A percentile compares a stretch with the other conserved stretches of the same genome.
Conservation (phyloP, 2,329 filamentous ascomycete species). For the Alternaria sp. region DNA sequence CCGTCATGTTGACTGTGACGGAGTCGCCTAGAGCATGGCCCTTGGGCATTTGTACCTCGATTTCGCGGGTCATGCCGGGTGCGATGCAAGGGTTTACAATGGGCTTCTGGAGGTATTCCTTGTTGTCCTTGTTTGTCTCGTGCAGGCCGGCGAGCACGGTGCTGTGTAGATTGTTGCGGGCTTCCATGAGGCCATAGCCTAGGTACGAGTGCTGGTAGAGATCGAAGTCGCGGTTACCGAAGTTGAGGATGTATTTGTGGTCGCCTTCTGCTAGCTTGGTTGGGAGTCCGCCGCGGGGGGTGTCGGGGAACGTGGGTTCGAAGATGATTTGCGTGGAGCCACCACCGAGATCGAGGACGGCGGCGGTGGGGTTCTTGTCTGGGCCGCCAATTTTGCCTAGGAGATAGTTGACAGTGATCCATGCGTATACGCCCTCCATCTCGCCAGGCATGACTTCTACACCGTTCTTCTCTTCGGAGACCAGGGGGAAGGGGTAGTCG, state of each 20-base stretch:
- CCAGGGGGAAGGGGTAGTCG: slow-evolving; percentile 91
- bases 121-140: slow-evolving; percentile 64
- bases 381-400: slow-evolving; percentile 96
- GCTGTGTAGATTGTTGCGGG: slow-evolving; percentile 84
- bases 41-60: slow-evolving; percentile 75
- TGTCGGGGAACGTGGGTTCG: slow-evolving; percentile 86
- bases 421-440: slow-evolving; percentile 96
- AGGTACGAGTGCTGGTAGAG: slow-evolving; percentile 99
- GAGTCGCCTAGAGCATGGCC: slow-evolving; percentile 70
- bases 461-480: slow-evolving; percentile 82
- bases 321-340: slow-evolving; percentile 99
- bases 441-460: slow-evolving; percentile 98
- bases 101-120: slow-evolving; percentile 72
- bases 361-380: slow-evolving; percentile 88
- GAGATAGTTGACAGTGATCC: slow-evolving; percentile 99
- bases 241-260: slow-evolving; percentile 92
- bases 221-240: slow-evolving; percentile 88
- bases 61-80: slow-evolving; percentile 76
- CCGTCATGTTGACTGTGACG: slow-evolving; percentile 84
- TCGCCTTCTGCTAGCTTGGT: slow-evolving; percentile 86
- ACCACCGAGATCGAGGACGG: slow-evolving; percentile 94
- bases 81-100: slow-evolving; percentile 87
- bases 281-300: slow-evolving; percentile 78
- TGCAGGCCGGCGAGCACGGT: slow-evolving; percentile 76
- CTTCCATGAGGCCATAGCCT: slow-evolving; percentile 95